Evolutionary conservation across 805 yeast genomes (phyloP).

Genomic region (Hanseniaspora thailandica): DNA sequence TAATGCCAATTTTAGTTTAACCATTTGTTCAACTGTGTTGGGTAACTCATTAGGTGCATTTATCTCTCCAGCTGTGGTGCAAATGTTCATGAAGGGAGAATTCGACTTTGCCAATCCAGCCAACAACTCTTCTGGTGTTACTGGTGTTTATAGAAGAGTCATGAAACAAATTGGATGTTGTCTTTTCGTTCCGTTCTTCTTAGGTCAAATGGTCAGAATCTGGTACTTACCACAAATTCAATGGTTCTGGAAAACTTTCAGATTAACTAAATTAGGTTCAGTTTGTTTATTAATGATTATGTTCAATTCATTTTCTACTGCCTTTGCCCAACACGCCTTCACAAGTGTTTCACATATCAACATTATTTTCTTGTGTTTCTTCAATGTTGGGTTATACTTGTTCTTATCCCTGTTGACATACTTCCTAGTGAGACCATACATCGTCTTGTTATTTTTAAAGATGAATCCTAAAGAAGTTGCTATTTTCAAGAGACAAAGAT

Average conservation of each 20-base stretch:
- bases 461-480: slow-evolving; percentile 40
- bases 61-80: slow-evolving; percentile 73
- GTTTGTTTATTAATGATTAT: slow-evolving; percentile 67
- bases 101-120: slow-evolving; percentile 81
- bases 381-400: slow-evolving; percentile 68
- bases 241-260: slow-evolving; percentile 47
- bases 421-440: slow-evolving; percentile 48
- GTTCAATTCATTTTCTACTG: slow-evolving; percentile 74
- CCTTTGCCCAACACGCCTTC: slow-evolving; percentile 74
- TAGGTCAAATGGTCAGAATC: slow-evolving; percentile 77
- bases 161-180: slow-evolving; percentile 81
- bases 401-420: slow-evolving; percentile 61
- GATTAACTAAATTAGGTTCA: slow-evolving; percentile 61
- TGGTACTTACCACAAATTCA: slow-evolving; percentile 52
- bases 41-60: slow-evolving; percentile 82
- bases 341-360: slow-evolving; percentile 55
- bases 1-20: slow-evolving; percentile 66
- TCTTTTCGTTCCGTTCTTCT: slow-evolving; percentile 72
- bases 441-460: slow-evolving; percentile 35
- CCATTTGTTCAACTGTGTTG: slow-evolving; percentile 72
- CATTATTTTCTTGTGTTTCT: slow-evolving; percentile 65
- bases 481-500: slow-evolving; percentile 32
- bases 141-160: slow-evolving; percentile 53
- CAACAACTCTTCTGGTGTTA: slow-evolving; percentile 38
- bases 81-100: slow-evolving; percentile 45